Conservation (phyloP, 208 protist genomes). For the Crithidia bombi region DNA sequence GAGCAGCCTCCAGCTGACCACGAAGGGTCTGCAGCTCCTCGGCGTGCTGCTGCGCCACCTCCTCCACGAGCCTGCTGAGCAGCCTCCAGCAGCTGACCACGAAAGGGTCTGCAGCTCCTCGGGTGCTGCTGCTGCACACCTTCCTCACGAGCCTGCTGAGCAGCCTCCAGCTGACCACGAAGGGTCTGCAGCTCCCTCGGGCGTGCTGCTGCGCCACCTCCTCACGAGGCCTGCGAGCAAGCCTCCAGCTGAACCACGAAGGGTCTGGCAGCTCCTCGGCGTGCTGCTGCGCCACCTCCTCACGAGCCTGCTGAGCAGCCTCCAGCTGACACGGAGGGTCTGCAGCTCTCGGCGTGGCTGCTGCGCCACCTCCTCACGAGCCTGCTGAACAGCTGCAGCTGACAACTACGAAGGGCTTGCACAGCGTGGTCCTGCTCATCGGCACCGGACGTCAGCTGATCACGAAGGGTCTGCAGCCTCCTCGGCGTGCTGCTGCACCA, state of each 20-base stretch:
- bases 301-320: conserved; percentile 2
- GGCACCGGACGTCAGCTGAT: neutral
- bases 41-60: too few species aligned
- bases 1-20: conserved; percentile 4
- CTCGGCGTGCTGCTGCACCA: too few species aligned
- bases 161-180: too few species aligned
- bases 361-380: neutral
- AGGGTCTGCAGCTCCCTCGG: too few species aligned
- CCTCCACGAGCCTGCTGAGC: neutral
- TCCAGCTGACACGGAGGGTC: conserved; percentile 23
- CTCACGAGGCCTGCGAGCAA: conserved; percentile 1
- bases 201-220: conserved; percentile 13
- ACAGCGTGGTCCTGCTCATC: neutral
- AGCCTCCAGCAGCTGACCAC: neutral
- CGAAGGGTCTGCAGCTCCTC: conserved; percentile 4
- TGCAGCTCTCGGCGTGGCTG: too few species aligned
- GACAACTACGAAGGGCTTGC: neutral
- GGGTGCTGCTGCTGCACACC: too few species aligned
- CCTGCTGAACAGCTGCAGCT: neutral
- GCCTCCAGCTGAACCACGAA: conserved; percentile 7
- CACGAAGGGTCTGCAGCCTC: too few species aligned
- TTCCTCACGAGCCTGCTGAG: neutral
- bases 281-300: conserved; percentile 16
- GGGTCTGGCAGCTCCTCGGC: too few species aligned
- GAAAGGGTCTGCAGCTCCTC: neutral